Evolutionary conservation across 2,329 filamentous ascomycete species (phyloP).

Genomic region (Apiospora koreana): DNA sequence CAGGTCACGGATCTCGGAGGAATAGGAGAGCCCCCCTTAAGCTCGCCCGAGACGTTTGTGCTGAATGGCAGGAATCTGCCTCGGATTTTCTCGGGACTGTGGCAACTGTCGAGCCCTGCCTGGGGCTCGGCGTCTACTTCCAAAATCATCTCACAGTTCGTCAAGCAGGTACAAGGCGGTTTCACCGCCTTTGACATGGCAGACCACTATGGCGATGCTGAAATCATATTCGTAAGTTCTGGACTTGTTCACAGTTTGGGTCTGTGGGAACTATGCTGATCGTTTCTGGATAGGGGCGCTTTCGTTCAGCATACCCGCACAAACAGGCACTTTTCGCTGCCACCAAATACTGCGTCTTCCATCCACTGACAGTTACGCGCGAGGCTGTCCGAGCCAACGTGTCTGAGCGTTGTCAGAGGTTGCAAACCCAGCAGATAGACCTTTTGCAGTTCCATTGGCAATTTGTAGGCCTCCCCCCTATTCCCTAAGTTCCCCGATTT

Average conservation of each 20-base stretch:
- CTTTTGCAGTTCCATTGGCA: slow-evolving; percentile 39
- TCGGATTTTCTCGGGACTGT: slow-evolving; percentile 30
- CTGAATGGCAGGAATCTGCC: slow-evolving; percentile 26
- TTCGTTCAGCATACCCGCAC: slow-evolving; percentile 23
- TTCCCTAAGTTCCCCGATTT: background rate
- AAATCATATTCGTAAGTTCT: slow-evolving; percentile 26
- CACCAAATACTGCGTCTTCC: slow-evolving; percentile 39
- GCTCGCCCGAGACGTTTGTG: slow-evolving; percentile 19
- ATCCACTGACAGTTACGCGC: slow-evolving; percentile 27
- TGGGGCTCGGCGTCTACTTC: slow-evolving; percentile 29
- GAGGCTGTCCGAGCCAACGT: slow-evolving; percentile 30
- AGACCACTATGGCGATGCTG: slow-evolving; percentile 39
- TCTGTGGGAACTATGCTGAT: background rate
- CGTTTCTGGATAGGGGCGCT: slow-evolving; percentile 29
- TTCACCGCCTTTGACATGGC: slow-evolving; percentile 36
- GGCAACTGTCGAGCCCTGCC: slow-evolving; percentile 32
- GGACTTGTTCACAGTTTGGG: background rate
- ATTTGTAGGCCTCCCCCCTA: slow-evolving; percentile 27
- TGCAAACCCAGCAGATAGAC: slow-evolving; percentile 32
- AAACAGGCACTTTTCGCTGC: slow-evolving; percentile 30
- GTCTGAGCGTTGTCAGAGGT: slow-evolving; percentile 33
- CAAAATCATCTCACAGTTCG: slow-evolving; percentile 28
- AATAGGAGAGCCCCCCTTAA: background rate
- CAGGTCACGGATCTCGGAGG: background rate
- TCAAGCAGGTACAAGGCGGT: slow-evolving; percentile 25